Percentiles rank a stretch among this genome's conserved stretches.
These are phyloP conservation scores for Combretum micranthum DNA, from an alignment of 345 rosid genomes.

Conservation along the genomic window DNA sequence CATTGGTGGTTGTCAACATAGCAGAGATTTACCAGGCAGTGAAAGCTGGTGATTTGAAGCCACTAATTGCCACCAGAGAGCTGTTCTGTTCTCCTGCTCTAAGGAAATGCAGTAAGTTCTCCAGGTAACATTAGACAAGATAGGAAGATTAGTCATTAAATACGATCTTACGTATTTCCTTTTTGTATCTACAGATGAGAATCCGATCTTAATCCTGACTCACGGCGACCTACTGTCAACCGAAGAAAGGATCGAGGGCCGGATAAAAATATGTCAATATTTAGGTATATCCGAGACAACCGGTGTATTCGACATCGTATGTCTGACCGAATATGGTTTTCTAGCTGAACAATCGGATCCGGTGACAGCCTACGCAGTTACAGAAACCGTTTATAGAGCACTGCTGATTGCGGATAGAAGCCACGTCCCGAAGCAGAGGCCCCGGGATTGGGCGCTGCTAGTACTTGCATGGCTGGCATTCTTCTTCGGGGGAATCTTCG, in stretches of 20 bases:
- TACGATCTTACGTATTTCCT: not conserved
- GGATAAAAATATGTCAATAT: constrained; percentile 38
- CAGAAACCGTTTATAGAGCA: constrained; percentile 43
- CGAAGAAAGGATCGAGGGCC: constrained; percentile 40
- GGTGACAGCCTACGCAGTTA: constrained; percentile 30
- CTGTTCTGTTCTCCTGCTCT: constrained; percentile 37
- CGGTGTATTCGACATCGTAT: constrained; percentile 41
- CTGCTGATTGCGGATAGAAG: constrained; percentile 45
- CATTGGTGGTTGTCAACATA: constrained; percentile 39
- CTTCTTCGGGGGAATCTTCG: constrained; percentile 27
- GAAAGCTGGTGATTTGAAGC: constrained; percentile 34
- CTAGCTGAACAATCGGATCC: constrained; percentile 49
- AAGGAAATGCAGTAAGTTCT: constrained; percentile 42
- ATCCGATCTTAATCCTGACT: constrained; percentile 42
- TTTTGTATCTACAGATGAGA: constrained; percentile 35
- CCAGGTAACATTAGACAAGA: not conserved
- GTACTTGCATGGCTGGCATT: constrained; percentile 27
- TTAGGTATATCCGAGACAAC: constrained; percentile 30
- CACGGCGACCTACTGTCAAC: constrained; percentile 47
- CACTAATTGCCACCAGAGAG: constrained; percentile 31
- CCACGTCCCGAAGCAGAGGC: constrained; percentile 32
- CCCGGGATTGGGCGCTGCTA: constrained; percentile 25
- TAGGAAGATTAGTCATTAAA: not conserved
- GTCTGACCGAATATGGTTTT: constrained; percentile 51
- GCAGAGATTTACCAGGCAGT: constrained; percentile 38